phyloP scores from a whole-genome alignment of 495 filamentous ascomycete species.

The Tuber brumale region DNA sequence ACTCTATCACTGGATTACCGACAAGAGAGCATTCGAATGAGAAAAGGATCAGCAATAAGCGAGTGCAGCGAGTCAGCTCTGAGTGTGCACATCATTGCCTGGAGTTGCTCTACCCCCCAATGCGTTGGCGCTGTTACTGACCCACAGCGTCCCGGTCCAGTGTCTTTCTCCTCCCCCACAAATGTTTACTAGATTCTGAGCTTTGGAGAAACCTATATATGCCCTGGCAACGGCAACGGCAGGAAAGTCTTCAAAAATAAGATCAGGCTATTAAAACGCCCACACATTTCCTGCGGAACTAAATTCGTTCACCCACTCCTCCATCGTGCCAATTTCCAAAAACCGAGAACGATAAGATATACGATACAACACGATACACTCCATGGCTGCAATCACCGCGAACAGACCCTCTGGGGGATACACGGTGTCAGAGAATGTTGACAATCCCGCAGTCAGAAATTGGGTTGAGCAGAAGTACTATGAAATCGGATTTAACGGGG shows the following conservation, averaged over 20 bases:
- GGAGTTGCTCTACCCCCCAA: background rate
- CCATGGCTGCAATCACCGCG: background rate
- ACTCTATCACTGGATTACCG: background rate
- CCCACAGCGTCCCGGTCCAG: background rate
- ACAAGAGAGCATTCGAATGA: background rate
- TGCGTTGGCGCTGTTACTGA: background rate
- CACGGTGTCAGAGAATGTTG: background rate
- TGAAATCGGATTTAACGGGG: background rate
- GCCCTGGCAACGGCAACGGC: background rate
- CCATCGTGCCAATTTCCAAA: background rate
- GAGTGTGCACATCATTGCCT: background rate
- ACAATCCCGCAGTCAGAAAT: background rate
- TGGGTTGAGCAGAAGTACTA: conserved; percentile 1
- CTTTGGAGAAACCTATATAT: conserved; percentile 3
- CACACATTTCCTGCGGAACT: background rate
- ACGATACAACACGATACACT: background rate
- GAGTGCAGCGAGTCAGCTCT: conserved; percentile 1
- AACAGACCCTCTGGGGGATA: background rate
- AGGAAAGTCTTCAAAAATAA: background rate
- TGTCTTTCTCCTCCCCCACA: background rate
- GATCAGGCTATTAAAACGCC: background rate
- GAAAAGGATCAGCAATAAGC: background rate
- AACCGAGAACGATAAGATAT: background rate
- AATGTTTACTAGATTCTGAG: background rate
- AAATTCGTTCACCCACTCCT: background rate